Percentiles rank a stretch among this genome's conserved stretches.
phyloP scores from a whole-genome alignment of 768 basidiomycete genomes.

The Boletus sp. region DNA sequence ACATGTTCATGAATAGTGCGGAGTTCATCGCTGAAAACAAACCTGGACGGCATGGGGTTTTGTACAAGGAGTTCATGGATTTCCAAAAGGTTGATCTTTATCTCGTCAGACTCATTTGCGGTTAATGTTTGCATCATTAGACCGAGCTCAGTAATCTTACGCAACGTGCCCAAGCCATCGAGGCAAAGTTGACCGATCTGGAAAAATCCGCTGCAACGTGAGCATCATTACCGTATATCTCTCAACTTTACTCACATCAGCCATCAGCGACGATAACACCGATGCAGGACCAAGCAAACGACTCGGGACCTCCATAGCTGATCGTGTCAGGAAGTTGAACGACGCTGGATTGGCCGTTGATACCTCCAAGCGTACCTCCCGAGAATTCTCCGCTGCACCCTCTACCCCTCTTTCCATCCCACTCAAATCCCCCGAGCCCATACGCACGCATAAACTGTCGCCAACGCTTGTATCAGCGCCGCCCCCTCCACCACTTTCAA shows the following conservation, averaged over 20 bases:
- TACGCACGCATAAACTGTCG: conserved; percentile 40
- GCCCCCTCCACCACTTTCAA: conserved; percentile 18
- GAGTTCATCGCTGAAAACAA: conserved; percentile 53
- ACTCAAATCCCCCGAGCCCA: conserved; percentile 30
- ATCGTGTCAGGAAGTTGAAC: conserved; percentile 73
- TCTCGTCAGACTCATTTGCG: conserved; percentile 2
- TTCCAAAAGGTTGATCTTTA: conserved; percentile 57
- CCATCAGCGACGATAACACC: conserved; percentile 12
- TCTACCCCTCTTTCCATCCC: conserved; percentile 23
- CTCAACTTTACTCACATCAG: conserved; percentile 7
- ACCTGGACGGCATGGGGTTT: conserved; percentile 47
- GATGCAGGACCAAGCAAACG: conserved; percentile 39
- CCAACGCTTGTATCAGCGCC: conserved; percentile 31
- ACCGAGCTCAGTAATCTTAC: conserved; percentile 38
- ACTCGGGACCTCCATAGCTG: conserved; percentile 70
- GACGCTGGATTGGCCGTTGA: conserved; percentile 65
- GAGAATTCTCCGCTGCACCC: conserved; percentile 44
- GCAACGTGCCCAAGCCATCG: conserved; percentile 42
- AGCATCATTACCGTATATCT: conserved; percentile 13
- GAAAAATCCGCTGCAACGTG: conserved; percentile 38
- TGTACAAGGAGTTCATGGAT: conserved; percentile 61
- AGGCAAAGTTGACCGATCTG: conserved; percentile 43
- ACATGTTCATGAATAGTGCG: conserved; percentile 55
- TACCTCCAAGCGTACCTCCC: conserved; percentile 55
- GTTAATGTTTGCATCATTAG: conserved; percentile 26